Percentiles rank a stretch among this genome's conserved stretches.
phyloP scores from a whole-genome alignment of 345 rosid genomes.

The Gossypium mustelinum region DNA sequence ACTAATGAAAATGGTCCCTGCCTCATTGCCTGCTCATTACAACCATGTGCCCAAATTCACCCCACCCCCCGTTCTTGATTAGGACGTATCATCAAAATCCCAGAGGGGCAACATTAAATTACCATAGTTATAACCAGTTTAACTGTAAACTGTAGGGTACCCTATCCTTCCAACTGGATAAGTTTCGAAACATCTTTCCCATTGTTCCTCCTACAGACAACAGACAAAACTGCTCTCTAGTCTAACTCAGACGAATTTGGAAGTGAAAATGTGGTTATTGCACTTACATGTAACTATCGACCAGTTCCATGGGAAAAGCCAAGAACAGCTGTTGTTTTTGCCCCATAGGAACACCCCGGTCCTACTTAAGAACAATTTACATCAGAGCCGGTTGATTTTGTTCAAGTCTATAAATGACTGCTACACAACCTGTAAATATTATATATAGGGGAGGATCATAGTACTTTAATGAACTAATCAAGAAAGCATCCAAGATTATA shows the following conservation, averaged over 20 bases:
- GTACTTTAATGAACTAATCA: too few species aligned
- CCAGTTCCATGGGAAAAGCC: background rate
- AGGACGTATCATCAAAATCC: background rate
- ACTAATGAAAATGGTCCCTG: conserved; percentile 17
- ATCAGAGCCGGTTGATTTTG: conserved; percentile 39
- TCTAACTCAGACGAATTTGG: background rate
- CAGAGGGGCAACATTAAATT: too few species aligned
- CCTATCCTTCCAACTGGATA: background rate
- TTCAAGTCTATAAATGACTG: conserved; percentile 33
- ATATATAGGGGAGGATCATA: too few species aligned
- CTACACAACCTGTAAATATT: conserved; percentile 21
- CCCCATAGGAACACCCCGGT: background rate
- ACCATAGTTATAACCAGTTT: background rate
- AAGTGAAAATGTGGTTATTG: background rate
- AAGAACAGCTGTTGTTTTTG: background rate
- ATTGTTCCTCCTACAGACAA: background rate
- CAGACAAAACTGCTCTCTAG: background rate
- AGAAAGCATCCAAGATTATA: background rate
- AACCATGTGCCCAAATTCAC: too few species aligned
- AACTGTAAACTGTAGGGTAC: background rate
- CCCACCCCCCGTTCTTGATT: background rate
- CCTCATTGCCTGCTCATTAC: background rate
- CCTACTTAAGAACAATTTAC: background rate
- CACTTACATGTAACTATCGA: conserved; percentile 8
- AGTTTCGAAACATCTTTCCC: background rate